Evolutionary conservation across 768 basidiomycete genomes (phyloP), one percentile per base, ranked within the genome.

Genomic region (Lactifluus subvellereus): DNA sequence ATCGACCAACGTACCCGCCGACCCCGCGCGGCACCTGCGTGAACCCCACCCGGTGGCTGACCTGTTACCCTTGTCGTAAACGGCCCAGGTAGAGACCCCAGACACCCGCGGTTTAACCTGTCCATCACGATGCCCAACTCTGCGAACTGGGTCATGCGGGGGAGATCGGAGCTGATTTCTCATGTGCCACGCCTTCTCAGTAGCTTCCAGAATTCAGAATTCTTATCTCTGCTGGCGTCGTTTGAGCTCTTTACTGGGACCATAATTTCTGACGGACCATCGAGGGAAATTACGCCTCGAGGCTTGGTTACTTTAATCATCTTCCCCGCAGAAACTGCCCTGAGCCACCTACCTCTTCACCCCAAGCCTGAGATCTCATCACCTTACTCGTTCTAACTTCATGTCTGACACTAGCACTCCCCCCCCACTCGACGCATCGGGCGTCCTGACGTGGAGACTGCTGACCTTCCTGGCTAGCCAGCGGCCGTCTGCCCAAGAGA

Each of bases 391-490:
- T 10, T 10, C 20, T 10, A 47, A 4, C n/a, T 47, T 42, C 20
- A 50, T 64, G 47, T 20, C 54, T 16, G 33, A 16, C 13, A n/a
- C 10, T 4, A 51, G 4, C 16, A 5, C 47, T 20, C 33, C 37
- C 0, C 62, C 47, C 16, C 10, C 62, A 6, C 32, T 50, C 4
- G 50, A 54, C 32, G 55, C 38, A 16, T 49, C 58, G 1, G 53
- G 58, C 38, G 38, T 64, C 49, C 20, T 64, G 20, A 35, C 32
- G 16, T 64, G 13, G 35, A 64, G 22, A 30, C 20, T 59, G 10
- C 22, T 60, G 16, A 22, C 43, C 1, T 64, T 55, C 37, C 9
- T 64, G 32, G 8, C 20, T 5, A 14, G 1, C 3, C 59, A 33
- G 40, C 33, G 37, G 4, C 53, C 58, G 10, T 55, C 53, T 3